Conservation (phyloP, 371 early-diverging fungal species). For the Apophysomyces trapeziformis region DNA sequence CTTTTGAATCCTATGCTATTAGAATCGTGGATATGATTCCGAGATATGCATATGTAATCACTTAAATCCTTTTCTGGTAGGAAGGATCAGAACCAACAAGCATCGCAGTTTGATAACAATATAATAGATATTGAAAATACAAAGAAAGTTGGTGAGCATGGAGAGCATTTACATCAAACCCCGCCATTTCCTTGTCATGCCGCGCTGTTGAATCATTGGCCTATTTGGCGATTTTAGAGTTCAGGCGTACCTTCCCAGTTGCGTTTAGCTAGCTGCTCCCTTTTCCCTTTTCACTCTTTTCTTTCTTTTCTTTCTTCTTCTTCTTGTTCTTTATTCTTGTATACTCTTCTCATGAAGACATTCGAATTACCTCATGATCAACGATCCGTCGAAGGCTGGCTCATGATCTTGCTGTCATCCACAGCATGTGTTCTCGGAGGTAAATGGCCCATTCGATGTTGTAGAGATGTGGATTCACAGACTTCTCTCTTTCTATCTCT, state of each 20-base stretch:
- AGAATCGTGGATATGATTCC: too few relatives aligned
- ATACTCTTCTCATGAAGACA: not conserved
- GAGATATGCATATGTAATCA: too few relatives aligned
- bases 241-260: constrained; percentile 7
- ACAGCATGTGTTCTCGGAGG: constrained; percentile 43
- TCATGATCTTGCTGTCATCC: constrained; percentile 40
- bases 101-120: too few relatives aligned
- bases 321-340: not conserved
- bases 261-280: not conserved
- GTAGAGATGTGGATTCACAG: not conserved
- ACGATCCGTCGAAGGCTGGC: constrained; percentile 28
- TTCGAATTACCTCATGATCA: not conserved
- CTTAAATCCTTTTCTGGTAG: too few relatives aligned
- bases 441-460: constrained; percentile 10
- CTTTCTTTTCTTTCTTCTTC: not conserved
- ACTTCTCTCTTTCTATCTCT: not conserved
- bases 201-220: not conserved
- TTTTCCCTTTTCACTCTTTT: not conserved
- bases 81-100: too few relatives aligned
- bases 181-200: not conserved
- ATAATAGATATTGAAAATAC: too few relatives aligned
- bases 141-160: too few relatives aligned
- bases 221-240: not conserved
- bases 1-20: too few relatives aligned
- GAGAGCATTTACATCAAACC: not conserved